A percentile compares a stretch with the other conserved stretches of the same genome.
phyloP scores from a whole-genome alignment of 108 stramenopile species.

The Epithemia pelagica region DNA sequence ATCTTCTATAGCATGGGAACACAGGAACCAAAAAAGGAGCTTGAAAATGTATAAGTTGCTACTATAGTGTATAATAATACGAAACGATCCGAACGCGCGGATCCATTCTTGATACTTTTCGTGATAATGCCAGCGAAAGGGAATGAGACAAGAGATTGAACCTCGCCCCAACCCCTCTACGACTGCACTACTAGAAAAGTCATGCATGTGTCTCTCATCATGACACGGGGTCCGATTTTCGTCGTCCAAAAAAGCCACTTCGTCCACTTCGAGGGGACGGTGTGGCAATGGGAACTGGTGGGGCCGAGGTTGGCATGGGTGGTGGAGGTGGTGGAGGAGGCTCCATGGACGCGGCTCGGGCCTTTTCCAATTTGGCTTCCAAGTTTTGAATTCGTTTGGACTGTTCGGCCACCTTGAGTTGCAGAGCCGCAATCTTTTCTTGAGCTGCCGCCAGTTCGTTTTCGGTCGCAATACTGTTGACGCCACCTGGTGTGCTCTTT shows the following conservation, averaged over 20 bases:
- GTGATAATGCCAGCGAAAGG: no score
- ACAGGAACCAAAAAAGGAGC: no score
- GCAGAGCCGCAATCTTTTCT: conserved; percentile 3
- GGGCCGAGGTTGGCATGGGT: neutral
- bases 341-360: no score
- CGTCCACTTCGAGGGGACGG: neutral
- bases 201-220: no score
- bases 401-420: conserved; percentile 7
- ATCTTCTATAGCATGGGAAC: no score
- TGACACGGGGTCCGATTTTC: neutral
- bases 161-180: no score
- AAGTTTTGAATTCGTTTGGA: neutral
- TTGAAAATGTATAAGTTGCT: no score
- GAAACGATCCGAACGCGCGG: no score
- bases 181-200: no score
- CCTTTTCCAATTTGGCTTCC: neutral
- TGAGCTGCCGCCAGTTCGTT: neutral
- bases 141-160: no score
- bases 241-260: neutral
- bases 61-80: no score
- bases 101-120: no score
- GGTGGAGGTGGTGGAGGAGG: neutral
- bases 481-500: conserved; percentile 5
- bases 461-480: neutral
- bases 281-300: neutral